Percentiles rank a stretch among this genome's conserved stretches.
These are phyloP conservation scores for Silybum marianum DNA, from an alignment of 129 eudicot species.

Conservation along the genomic window DNA sequence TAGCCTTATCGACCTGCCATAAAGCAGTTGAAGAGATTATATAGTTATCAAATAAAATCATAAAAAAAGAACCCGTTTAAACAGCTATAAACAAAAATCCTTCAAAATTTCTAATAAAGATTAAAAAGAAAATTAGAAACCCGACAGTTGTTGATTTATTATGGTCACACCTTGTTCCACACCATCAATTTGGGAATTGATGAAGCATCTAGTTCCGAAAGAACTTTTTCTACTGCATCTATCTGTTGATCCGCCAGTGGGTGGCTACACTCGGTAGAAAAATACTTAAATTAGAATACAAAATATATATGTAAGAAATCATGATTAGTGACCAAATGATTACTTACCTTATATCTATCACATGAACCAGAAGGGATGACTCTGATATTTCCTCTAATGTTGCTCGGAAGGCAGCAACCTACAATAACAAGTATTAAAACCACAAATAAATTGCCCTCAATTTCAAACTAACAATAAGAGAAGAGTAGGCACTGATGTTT, in stretches of 20 bases:
- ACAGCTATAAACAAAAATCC: neutral
- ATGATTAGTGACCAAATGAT: slow-evolving; percentile 24
- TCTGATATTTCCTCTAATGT: slow-evolving; percentile 91
- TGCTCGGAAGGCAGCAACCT: slow-evolving; percentile 99
- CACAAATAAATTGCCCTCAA: neutral
- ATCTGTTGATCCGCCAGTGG: slow-evolving; percentile 90
- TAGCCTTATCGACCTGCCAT: slow-evolving; percentile 86
- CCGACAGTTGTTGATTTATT: neutral
- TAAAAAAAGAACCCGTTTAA: neutral
- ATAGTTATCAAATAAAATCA: neutral
- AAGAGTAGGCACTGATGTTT: neutral
- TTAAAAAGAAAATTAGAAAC: neutral
- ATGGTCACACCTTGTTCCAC: slow-evolving; percentile 93
- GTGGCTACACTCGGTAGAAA: slow-evolving; percentile 58
- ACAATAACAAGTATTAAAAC: slow-evolving; percentile 23
- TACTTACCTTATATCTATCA: slow-evolving; percentile 86
- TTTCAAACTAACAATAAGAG: neutral
- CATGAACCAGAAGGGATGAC: slow-evolving; percentile 94
- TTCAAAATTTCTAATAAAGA: too few species aligned
- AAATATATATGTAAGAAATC: neutral
- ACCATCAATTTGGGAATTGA: slow-evolving; percentile 82
- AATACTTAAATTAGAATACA: slow-evolving; percentile 21
- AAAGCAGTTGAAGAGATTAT: slow-evolving; percentile 9
- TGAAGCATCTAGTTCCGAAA: slow-evolving; percentile 74
- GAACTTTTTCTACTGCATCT: slow-evolving; percentile 87